phyloP scores from a whole-genome alignment of 495 filamentous ascomycete species.

The Penicillium arizonense region DNA sequence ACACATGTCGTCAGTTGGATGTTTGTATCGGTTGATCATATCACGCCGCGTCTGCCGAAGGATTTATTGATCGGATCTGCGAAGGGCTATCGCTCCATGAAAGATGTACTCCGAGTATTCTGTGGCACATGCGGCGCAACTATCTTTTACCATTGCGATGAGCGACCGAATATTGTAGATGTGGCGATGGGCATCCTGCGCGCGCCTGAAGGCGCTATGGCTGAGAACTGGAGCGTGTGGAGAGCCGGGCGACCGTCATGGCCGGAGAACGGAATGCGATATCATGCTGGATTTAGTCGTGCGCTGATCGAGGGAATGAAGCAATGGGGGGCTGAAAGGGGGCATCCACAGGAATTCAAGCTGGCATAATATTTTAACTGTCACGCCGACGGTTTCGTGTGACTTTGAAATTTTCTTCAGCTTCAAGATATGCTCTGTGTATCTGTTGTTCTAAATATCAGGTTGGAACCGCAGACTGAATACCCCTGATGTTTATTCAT shows the following conservation, averaged over 20 bases:
- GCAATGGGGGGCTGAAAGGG: conserved; percentile 20
- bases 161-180: conserved; percentile 44
- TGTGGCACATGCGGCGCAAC: conserved; percentile 51
- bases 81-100: conserved; percentile 40
- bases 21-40: conserved; percentile 28
- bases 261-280: conserved; percentile 30
- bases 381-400: too few relatives aligned
- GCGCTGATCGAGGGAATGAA: conserved; percentile 31
- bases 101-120: conserved; percentile 47
- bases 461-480: too few relatives aligned
- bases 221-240: conserved; percentile 44
- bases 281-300: conserved; percentile 27
- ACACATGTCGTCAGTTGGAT: conserved; percentile 48
- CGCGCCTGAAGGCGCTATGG: conserved; percentile 46
- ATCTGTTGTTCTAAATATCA: too few relatives aligned
- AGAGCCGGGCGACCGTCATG: conserved; percentile 22
- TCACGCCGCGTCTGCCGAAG: conserved; percentile 17
- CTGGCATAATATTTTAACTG: conserved; percentile 8
- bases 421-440: too few relatives aligned
- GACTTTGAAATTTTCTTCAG: too few relatives aligned
- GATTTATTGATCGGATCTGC: conserved; percentile 43
- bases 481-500: too few relatives aligned
- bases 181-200: conserved; percentile 50
- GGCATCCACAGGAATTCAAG: conserved; percentile 15
- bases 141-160: conserved; percentile 46